phyloP scores from a whole-genome alignment of 2,329 filamentous ascomycete species.

The Stenocarpella maydis region DNA sequence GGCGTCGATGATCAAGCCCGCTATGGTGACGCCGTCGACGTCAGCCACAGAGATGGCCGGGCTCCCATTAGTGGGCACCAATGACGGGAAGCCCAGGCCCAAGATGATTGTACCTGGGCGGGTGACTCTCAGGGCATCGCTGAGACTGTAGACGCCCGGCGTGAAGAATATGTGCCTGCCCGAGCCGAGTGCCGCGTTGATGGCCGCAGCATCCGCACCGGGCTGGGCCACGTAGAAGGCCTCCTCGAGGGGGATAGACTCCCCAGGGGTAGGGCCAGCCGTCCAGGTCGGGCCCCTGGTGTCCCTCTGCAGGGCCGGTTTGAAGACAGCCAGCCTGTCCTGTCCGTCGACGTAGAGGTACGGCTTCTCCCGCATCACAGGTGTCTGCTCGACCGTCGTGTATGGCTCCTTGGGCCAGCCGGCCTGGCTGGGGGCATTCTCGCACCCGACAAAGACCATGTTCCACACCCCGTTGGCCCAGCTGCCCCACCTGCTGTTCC shows the following conservation, averaged over 20 bases:
- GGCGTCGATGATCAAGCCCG: conserved; percentile 45
- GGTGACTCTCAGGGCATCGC: conserved; percentile 40
- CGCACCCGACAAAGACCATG: conserved; percentile 46
- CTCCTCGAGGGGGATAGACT: conserved; percentile 41
- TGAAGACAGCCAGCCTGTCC: conserved; percentile 43
- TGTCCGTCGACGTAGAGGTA: conserved; percentile 40
- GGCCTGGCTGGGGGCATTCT: conserved; percentile 41
- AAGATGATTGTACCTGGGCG: conserved; percentile 43
- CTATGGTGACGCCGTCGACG: conserved; percentile 44
- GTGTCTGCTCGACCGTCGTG: conserved; percentile 43
- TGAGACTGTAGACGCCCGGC: conserved; percentile 44
- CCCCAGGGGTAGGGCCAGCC: conserved; percentile 40
- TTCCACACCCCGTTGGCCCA: conserved; percentile 48
- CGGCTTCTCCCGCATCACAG: conserved; percentile 45
- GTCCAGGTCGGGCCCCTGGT: conserved; percentile 43
- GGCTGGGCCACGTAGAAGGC: conserved; percentile 42
- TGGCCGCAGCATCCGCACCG: conserved; percentile 37
- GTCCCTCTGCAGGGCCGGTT: conserved; percentile 42
- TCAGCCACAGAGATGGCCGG: conserved; percentile 42
- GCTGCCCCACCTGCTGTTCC: conserved; percentile 45
- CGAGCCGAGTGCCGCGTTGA: conserved; percentile 42
- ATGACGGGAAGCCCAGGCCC: conserved; percentile 44
- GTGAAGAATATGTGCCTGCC: conserved; percentile 45
- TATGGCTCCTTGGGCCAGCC: conserved; percentile 43
- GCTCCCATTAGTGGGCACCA: conserved; percentile 41